phyloP scores from a whole-genome alignment of 1,139 yeast genomes.

The Kazachstania sp. region DNA sequence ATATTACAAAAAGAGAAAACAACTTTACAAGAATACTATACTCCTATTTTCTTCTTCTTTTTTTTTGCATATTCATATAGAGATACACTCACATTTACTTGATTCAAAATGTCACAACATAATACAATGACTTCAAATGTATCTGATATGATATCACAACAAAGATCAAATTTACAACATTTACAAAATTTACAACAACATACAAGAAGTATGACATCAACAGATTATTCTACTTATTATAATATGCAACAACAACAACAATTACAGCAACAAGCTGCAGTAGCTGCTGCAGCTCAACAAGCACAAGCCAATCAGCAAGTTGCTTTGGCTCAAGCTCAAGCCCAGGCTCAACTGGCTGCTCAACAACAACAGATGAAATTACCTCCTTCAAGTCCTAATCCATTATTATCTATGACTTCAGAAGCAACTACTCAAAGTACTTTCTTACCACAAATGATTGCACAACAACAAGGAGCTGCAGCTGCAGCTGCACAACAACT shows the following conservation, averaged over 20 bases:
- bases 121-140: slow-evolving; percentile 33
- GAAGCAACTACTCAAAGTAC: slow-evolving; percentile 2
- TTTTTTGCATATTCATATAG: neutral
- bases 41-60: too few species aligned
- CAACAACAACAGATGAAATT: neutral
- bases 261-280: slow-evolving; percentile 1
- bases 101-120: slow-evolving; percentile 27
- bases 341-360: slow-evolving; percentile 1
- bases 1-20: too few species aligned
- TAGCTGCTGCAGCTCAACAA: neutral
- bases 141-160: slow-evolving; percentile 33
- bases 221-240: slow-evolving; percentile 6
- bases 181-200: slow-evolving; percentile 28
- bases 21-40: too few species aligned
- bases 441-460: neutral
- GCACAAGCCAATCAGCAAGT: neutral
- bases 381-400: neutral
- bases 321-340: neutral
- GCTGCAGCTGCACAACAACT: neutral
- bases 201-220: slow-evolving; percentile 9
- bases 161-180: slow-evolving; percentile 33
- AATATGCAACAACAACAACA: slow-evolving; percentile 5
- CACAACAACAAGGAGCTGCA: neutral
- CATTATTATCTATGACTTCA: slow-evolving; percentile 3
- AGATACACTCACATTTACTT: neutral